phyloP scores from a whole-genome alignment of 768 basidiomycete genomes.

The Pleurotus cornucopiae region DNA sequence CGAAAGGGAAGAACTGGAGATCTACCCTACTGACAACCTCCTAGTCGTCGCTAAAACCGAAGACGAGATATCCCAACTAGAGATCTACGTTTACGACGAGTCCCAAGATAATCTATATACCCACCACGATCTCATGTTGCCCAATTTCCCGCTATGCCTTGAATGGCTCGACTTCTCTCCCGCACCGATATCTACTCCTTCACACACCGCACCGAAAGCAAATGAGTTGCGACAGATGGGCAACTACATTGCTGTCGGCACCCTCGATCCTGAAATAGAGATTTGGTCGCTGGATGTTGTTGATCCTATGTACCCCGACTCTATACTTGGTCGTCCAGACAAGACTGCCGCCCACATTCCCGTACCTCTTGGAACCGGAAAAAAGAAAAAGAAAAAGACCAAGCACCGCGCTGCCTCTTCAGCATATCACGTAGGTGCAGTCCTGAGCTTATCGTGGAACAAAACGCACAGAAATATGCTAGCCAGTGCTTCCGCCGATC shows the following conservation, averaged over 20 bases:
- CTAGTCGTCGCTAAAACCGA: slow-evolving; percentile 92
- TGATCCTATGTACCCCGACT: slow-evolving; percentile 91
- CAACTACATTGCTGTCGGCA: slow-evolving; percentile 94
- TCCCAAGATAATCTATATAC: slow-evolving; percentile 87
- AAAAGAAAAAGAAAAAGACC: slow-evolving; percentile 91
- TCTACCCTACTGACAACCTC: slow-evolving; percentile 88
- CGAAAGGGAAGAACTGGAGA: slow-evolving; percentile 86
- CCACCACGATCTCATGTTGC: slow-evolving; percentile 97
- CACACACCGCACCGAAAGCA: slow-evolving; percentile 17
- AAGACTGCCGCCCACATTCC: slow-evolving; percentile 77
- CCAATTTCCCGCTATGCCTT: slow-evolving; percentile 95
- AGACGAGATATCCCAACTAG: slow-evolving; percentile 93
- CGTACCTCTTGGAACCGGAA: slow-evolving; percentile 81
- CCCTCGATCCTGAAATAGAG: slow-evolving; percentile 96
- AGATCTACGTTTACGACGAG: slow-evolving; percentile 95
- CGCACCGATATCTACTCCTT: slow-evolving; percentile 36
- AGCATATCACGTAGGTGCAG: slow-evolving; percentile 87
- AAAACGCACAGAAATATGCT: slow-evolving; percentile 83
- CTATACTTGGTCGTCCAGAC: slow-evolving; percentile 87
- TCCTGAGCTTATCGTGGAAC: slow-evolving; percentile 94
- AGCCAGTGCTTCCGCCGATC: slow-evolving; percentile 89
- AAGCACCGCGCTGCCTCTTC: slow-evolving; percentile 59
- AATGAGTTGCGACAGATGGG: slow-evolving; percentile 43
- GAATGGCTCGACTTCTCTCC: slow-evolving; percentile 99
- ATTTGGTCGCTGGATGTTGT: slow-evolving; percentile 96